Percentiles rank a stretch among this genome's conserved stretches.
Evolutionary conservation across 805 yeast genomes (phyloP).

Genomic region (Naumovozyma baii): DNA sequence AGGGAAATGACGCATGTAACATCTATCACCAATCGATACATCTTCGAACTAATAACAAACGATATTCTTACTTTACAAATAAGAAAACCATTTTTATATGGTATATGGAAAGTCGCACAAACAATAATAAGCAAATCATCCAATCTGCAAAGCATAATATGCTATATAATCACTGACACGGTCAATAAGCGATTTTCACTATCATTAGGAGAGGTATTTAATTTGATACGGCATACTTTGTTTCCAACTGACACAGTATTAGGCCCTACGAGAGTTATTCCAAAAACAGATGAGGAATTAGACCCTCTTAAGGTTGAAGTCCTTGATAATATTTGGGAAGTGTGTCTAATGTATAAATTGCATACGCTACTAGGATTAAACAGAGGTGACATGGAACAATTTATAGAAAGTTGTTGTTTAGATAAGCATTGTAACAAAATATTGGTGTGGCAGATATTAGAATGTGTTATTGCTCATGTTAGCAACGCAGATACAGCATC

Average conservation of each 20-base stretch:
- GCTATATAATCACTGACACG: conserved; percentile 1
- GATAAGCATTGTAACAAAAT: conserved; percentile 36
- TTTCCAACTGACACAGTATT: conserved; percentile 42
- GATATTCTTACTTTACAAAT: conserved; percentile 12
- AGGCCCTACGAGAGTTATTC: conserved; percentile 40
- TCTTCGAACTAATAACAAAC: conserved; percentile 12
- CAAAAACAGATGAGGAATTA: conserved; percentile 32
- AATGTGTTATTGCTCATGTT: conserved; percentile 31
- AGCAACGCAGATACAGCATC: not conserved
- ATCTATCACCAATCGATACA: conserved; percentile 3
- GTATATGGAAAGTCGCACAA: conserved; percentile 18
- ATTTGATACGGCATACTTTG: conserved; percentile 29
- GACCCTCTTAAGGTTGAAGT: conserved; percentile 23
- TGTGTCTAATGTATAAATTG: conserved; percentile 12
- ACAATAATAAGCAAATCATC: conserved; percentile 9
- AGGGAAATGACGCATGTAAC: not conserved
- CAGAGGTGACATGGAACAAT: conserved; percentile 15
- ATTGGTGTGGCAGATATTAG: conserved; percentile 35
- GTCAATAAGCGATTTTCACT: not conserved
- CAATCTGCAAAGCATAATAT: conserved; percentile 5
- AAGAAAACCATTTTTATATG: conserved; percentile 29
- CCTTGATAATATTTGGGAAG: conserved; percentile 18
- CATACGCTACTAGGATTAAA: conserved; percentile 15
- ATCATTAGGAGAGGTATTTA: not conserved
- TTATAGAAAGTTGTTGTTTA: conserved; percentile 29